A percentile compares a stretch with the other conserved stretches of the same genome.
phyloP scores from a whole-genome alignment of 2,329 filamentous ascomycete genomes.

The Pseudogymnoascus sp. region DNA sequence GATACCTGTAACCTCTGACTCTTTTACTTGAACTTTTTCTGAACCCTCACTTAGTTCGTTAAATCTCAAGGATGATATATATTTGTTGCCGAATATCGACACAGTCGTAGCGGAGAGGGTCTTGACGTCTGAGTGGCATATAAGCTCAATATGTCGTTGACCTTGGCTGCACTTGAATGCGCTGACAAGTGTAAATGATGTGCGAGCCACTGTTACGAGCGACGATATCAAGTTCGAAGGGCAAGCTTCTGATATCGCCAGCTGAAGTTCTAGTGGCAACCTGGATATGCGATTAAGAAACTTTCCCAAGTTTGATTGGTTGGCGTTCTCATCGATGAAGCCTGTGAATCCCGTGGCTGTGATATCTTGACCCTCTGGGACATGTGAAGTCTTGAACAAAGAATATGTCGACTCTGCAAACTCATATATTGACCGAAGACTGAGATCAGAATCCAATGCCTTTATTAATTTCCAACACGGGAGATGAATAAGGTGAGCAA shows the following conservation, averaged over 20 bases:
- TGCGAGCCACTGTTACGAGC: background rate
- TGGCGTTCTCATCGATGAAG: background rate
- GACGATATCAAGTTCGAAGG: background rate
- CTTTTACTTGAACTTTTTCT: background rate
- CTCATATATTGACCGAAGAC: conserved; percentile 1
- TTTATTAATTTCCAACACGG: conserved; percentile 4
- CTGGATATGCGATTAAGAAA: background rate
- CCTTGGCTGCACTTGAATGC: background rate
- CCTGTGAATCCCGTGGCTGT: background rate
- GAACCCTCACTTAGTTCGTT: background rate
- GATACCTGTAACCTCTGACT: background rate
- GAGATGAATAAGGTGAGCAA: conserved; percentile 7
- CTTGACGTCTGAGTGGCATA: background rate
- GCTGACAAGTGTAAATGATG: background rate
- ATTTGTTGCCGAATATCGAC: conserved; percentile 4
- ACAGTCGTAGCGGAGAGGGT: background rate
- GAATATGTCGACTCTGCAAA: conserved; percentile 6
- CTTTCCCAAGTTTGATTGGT: background rate
- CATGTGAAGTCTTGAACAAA: background rate
- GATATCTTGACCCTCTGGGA: background rate
- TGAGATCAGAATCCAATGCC: background rate
- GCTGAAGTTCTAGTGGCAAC: conserved; percentile 3
- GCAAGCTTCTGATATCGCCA: background rate
- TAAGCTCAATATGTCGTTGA: background rate
- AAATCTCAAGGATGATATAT: conserved; percentile 4